These are phyloP conservation scores for Apiotrichum laibachii DNA, from an alignment of 1,284 basidiomycete genomes.

Conservation along the genomic window DNA sequence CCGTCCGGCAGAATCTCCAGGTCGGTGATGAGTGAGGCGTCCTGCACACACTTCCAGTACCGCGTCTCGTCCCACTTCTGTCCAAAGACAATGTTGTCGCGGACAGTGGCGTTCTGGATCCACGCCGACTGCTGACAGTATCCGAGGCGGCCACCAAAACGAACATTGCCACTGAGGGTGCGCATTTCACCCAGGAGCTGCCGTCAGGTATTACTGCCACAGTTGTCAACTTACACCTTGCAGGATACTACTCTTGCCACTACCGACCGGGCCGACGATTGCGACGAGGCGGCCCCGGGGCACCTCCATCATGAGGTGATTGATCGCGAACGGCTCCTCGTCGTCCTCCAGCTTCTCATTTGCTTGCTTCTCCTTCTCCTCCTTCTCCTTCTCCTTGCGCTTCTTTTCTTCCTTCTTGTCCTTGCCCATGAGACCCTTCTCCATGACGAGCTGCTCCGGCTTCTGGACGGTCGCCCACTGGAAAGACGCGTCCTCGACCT, in stretches of 20 bases:
- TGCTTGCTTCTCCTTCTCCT: background rate
- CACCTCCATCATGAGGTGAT: constrained; percentile 58
- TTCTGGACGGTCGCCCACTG: constrained; percentile 55
- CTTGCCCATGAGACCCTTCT: background rate
- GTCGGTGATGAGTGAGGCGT: constrained; percentile 65
- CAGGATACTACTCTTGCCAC: constrained; percentile 63
- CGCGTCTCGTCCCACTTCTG: constrained; percentile 63
- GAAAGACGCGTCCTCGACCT: constrained; percentile 61
- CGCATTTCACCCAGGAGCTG: constrained; percentile 68
- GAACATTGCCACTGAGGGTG: constrained; percentile 57
- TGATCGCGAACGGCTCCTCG: constrained; percentile 56
- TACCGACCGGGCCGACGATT: constrained; percentile 62
- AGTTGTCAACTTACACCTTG: constrained; percentile 56
- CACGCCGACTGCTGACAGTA: constrained; percentile 77
- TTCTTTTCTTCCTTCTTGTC: background rate
- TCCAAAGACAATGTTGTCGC: constrained; percentile 62
- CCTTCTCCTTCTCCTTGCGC: background rate
- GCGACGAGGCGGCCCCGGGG: constrained; percentile 62
- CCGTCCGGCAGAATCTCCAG: constrained; percentile 69
- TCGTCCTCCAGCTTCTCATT: background rate
- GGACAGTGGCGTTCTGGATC: constrained; percentile 78
- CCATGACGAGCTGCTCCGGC: constrained; percentile 2
- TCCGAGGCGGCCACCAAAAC: constrained; percentile 66
- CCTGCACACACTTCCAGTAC: constrained; percentile 65
- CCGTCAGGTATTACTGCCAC: background rate